Base-by-base conservation (phyloP, 192 early-diverging fungal genomes). In the Physocladia obscura region DNA sequence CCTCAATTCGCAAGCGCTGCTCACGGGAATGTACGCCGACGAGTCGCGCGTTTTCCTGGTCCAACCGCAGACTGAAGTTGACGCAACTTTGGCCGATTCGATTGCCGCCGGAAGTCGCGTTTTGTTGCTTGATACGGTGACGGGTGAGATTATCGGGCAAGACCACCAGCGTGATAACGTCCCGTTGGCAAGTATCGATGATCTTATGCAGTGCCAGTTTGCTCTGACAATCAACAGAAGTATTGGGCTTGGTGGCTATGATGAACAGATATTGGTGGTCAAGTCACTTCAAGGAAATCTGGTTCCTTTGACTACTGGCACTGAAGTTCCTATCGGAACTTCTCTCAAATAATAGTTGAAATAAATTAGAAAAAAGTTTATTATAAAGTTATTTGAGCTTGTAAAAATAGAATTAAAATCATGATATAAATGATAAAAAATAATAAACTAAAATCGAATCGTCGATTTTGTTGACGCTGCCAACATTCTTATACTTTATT, bases 21-120 rank as follows among this genome's bases (percentile, higher is more conserved):
- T 55, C n/a, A 55, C 54, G 19, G 54, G 54, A 19, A 55, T 55
- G 54, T 55, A 55, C 30, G 54, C 54, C 2, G 26, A 55, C 26
- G 54, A 55, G 21, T n/a, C 17, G 15, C 19, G 54, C 2, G 54
- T 55, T 15, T 55, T 22, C 54, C 30, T 55, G 54, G 54, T 55
- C 15, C 54, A 55, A 55, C 54, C 54, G 54, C n/a, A 1, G 19
- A 15, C 15, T 17, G 54, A 19, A 27, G 26, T 19, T 55, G n/a
- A 55, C 21, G 47, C 47, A 21, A 48, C 2, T 48, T 17, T n/a
- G 2, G 47, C 22, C 47, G 1, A 17, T 48, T 17, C n/a, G n/a
- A n/a, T n/a, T n/a, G n/a, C n/a, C n/a, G 54, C 30, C 3, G 54
- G 54, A 3, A 27, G n/a, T 22, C 21, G 54, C 21, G 54, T 55